Base-by-base conservation (phyloP, 129 eudicot species). In the Lactuca sativa region DNA sequence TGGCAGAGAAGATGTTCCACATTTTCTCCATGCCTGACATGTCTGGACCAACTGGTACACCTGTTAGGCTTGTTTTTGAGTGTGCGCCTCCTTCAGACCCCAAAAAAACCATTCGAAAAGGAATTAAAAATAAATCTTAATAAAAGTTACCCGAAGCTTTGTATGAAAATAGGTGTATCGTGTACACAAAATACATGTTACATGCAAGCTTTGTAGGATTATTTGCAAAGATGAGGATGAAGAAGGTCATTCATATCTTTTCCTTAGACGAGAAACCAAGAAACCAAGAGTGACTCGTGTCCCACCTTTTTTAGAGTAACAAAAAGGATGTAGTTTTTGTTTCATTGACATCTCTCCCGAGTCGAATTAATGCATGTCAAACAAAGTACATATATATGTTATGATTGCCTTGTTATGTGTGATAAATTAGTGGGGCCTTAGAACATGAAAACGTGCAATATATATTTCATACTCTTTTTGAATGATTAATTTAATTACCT, bases 1-100 rank as follows among this genome's bases (percentile, higher is more conserved):
- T 77, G 48, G 97, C 89, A 68, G 89, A 90, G 62, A 87, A 90
- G 31, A 75, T 74, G 54, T 51, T 83, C 97, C 97, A 90, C 60
- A 90, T 74, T 67, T 90, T 90, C 31, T 90, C 85, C 16, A 80
- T 32, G 9, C 81, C 74, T 51, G 90, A 32, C 77, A 82, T 81
- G 71, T 85, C 78, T 63, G 70, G 78, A 1, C 95, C 88, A 5
- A 88, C 72, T n/a, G 64, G 65, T 36, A 67, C 72, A 64, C 95
- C 95, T 4, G 88, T 82, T 66, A 85, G 38, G 43, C 81, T 67
- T 62, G 95, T 88, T 73, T 59, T 73, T 13, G 64, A 71, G 25
- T 65, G 77, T 14, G 63, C 69, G n/a, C 92, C 86, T 4, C 82
- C 89, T 73, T 17, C 7, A 59, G 47, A 56, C 12, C 4, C 44